These are phyloP conservation scores for Lophiotrema nucula DNA, from an alignment of 495 filamentous ascomycete genomes.

Conservation along the genomic window DNA sequence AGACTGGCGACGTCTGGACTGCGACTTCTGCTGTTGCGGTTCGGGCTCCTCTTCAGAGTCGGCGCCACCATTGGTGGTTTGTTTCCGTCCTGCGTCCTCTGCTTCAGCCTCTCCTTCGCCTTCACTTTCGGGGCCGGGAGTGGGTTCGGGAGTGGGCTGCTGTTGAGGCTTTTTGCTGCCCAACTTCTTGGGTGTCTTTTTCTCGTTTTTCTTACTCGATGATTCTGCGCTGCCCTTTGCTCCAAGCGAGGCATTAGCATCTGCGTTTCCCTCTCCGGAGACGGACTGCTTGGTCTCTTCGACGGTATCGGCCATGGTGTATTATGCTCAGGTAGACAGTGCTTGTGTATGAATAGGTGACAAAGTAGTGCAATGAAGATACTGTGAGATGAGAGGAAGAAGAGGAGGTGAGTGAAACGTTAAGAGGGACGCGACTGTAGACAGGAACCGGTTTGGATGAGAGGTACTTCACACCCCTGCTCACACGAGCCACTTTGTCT, in stretches of 20 bases:
- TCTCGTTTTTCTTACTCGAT: constrained; percentile 40
- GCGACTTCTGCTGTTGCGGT: constrained; percentile 33
- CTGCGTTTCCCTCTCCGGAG: constrained; percentile 39
- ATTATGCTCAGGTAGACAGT: constrained; percentile 2
- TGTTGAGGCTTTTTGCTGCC: constrained; percentile 42
- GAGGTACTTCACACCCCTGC: constrained; percentile 20
- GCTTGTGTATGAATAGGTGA: background rate
- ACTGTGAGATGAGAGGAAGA: constrained; percentile 1
- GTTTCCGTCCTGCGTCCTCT: constrained; percentile 26
- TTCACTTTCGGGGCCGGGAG: constrained; percentile 37
- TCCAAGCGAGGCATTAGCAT: constrained; percentile 36
- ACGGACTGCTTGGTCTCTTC: constrained; percentile 40
- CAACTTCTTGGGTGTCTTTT: constrained; percentile 45
- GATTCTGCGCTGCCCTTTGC: constrained; percentile 32
- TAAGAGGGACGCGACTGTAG: constrained; percentile 22
- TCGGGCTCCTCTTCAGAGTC: constrained; percentile 37
- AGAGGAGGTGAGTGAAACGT: constrained; percentile 15
- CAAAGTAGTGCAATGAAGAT: background rate
- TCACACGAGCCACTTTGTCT: constrained; percentile 17
- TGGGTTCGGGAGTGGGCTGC: constrained; percentile 43
- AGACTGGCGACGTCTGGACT: constrained; percentile 42
- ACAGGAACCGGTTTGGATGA: constrained; percentile 34
- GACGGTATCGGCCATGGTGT: constrained; percentile 35
- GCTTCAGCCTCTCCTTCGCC: constrained; percentile 37
- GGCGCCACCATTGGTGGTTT: constrained; percentile 34